Evolutionary conservation across 208 protist genomes (phyloP).

Genomic region (Balamuthia mandrillaris): DNA sequence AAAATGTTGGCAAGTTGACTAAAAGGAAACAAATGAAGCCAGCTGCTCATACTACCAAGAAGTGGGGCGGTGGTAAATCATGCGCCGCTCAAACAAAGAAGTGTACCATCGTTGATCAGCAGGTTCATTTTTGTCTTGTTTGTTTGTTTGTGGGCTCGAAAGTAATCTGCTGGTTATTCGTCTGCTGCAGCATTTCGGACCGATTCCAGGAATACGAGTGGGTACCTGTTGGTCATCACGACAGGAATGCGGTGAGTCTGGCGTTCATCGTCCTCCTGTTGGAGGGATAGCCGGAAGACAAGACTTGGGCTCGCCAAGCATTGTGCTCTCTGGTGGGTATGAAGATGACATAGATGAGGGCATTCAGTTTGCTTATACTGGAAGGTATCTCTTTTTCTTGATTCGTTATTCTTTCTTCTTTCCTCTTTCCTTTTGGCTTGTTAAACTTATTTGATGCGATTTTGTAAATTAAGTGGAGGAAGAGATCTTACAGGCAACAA

Average conservation of each 20-base stretch:
- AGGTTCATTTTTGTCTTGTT: neutral
- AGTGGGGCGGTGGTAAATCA: neutral
- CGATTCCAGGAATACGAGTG: neutral
- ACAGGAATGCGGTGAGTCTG: neutral
- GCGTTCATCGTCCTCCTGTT: neutral
- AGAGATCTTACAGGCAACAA: neutral
- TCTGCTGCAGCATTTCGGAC: neutral
- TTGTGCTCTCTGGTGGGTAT: slow-evolving; percentile 1
- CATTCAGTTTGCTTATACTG: neutral
- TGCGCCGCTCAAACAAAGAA: too few relatives aligned
- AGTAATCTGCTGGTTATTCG: neutral
- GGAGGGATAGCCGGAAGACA: neutral
- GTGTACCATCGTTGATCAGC: too few relatives aligned
- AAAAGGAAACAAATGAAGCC: neutral
- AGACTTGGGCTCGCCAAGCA: neutral
- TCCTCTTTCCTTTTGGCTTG: neutral
- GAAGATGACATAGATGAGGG: slow-evolving; percentile 24
- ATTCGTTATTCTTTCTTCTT: neutral
- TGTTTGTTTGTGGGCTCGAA: neutral
- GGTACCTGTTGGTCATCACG: neutral
- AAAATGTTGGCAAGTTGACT: neutral
- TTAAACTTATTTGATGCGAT: neutral
- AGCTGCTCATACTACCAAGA: neutral
- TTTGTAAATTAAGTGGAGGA: neutral
- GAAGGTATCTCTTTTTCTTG: neutral